Percentiles rank a stretch among this genome's conserved stretches.
Conservation (phyloP, 2,329 filamentous ascomycete species). For the Fusarium sp. region DNA sequence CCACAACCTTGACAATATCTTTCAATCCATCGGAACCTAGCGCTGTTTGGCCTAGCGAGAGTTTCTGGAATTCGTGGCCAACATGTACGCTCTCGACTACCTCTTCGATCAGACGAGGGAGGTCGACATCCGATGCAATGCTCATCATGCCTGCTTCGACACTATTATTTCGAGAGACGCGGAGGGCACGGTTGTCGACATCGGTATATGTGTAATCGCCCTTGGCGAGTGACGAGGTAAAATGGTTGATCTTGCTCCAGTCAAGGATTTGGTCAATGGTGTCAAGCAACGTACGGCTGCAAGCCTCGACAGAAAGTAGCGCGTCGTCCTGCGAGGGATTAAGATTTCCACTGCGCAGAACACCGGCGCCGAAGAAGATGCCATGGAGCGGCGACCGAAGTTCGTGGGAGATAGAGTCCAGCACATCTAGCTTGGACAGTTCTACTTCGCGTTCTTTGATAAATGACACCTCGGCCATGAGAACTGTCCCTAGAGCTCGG, state of each 20-base stretch:
- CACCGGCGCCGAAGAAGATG: background rate
- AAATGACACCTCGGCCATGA: constrained; percentile 2
- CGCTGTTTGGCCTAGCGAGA: background rate
- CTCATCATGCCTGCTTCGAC: background rate
- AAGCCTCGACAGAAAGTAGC: background rate
- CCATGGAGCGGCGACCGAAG: background rate
- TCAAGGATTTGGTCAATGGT: constrained; percentile 8
- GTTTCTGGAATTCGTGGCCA: constrained; percentile 6
- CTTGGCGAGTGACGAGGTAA: background rate
- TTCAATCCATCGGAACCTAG: rapidly evolving
- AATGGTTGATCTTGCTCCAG: constrained; percentile 12
- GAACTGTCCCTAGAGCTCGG: background rate
- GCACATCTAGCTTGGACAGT: background rate
- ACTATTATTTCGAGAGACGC: background rate
- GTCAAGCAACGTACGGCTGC: background rate
- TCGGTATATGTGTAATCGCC: background rate
- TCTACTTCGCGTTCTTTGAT: background rate
- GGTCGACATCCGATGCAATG: background rate
- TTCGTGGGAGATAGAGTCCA: constrained; percentile 8
- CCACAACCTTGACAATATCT: rapidly evolving
- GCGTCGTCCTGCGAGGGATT: background rate
- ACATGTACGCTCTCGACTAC: background rate
- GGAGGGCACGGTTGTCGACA: background rate
- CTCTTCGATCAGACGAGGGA: constrained; percentile 1
- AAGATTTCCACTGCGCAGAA: background rate